Percentiles rank a stretch among this genome's conserved stretches.
These are phyloP conservation scores for Picea sitchensis DNA, from an alignment of 75 land plant species.

Conservation along the genomic window DNA sequence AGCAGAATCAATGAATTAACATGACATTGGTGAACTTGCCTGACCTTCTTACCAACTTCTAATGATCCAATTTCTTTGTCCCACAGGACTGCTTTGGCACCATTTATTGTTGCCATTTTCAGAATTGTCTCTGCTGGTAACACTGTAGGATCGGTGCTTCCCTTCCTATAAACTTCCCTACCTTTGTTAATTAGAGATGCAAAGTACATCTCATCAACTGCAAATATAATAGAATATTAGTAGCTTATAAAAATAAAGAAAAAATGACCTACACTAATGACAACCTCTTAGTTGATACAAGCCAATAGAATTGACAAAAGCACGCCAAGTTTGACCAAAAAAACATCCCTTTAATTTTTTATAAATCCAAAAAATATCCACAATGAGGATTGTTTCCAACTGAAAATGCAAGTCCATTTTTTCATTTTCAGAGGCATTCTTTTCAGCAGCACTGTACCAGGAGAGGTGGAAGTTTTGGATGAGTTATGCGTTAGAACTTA, in stretches of 20 bases:
- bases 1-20: constrained; percentile 1
- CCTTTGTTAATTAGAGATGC: constrained; percentile 96
- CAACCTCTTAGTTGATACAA: not conserved
- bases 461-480: too few relatives aligned
- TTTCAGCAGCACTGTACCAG: too few relatives aligned
- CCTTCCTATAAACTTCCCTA: constrained; percentile 58
- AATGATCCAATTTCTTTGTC: constrained; percentile 88
- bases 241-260: not conserved
- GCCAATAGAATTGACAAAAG: not conserved
- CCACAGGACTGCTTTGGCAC: constrained; percentile 91
- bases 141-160: constrained; percentile 86
- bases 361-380: too few relatives aligned
- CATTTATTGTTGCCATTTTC: constrained; percentile 85
- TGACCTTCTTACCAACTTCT: constrained; percentile 93
- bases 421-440: too few relatives aligned
- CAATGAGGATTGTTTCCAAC: too few relatives aligned
- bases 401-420: too few relatives aligned
- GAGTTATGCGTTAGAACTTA: too few relatives aligned
- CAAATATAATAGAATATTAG: not conserved
- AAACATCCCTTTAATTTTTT: not conserved
- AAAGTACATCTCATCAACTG: constrained; percentile 97
- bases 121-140: constrained; percentile 80
- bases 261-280: not conserved
- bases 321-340: not conserved
- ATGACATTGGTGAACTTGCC: not conserved